A percentile compares a stretch with the other conserved stretches of the same genome.
Evolutionary conservation across 208 protist species (phyloP).

Genomic region (Porcisia hertigi): DNA sequence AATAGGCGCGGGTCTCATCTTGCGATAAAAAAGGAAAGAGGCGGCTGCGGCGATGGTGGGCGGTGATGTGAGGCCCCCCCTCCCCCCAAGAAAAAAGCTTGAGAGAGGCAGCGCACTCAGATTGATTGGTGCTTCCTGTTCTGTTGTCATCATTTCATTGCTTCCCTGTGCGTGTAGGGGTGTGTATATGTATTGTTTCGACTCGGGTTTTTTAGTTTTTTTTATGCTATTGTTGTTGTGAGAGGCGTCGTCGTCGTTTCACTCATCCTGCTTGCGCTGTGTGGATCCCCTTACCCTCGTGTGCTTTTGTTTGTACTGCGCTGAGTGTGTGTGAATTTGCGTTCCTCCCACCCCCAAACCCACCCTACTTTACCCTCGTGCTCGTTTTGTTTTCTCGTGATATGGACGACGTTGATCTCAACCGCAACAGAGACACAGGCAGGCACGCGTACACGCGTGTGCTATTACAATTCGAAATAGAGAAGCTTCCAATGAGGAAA

Average conservation of each 20-base stretch:
- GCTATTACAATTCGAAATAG: no score
- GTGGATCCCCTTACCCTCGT: background rate
- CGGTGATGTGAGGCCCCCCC: no score
- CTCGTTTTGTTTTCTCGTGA: background rate
- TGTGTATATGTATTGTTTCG: background rate
- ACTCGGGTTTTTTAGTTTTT: background rate
- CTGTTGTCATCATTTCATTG: background rate
- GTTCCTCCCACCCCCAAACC: background rate
- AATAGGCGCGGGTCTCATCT: background rate
- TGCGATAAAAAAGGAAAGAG: background rate
- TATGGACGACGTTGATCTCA: no score
- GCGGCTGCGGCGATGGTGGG: background rate
- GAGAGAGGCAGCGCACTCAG: background rate
- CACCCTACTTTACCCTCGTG: background rate
- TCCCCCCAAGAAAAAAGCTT: background rate
- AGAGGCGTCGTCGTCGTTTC: background rate
- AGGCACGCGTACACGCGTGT: no score
- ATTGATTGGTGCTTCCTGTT: background rate
- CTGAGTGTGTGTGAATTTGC: background rate
- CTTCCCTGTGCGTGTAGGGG: background rate
- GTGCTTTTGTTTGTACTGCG: background rate
- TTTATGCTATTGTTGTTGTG: background rate
- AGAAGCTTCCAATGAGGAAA: no score
- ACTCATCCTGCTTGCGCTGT: background rate
- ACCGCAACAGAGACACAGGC: no score